Conservation (phyloP, 805 yeast genomes). For the Brettanomyces sp. region DNA sequence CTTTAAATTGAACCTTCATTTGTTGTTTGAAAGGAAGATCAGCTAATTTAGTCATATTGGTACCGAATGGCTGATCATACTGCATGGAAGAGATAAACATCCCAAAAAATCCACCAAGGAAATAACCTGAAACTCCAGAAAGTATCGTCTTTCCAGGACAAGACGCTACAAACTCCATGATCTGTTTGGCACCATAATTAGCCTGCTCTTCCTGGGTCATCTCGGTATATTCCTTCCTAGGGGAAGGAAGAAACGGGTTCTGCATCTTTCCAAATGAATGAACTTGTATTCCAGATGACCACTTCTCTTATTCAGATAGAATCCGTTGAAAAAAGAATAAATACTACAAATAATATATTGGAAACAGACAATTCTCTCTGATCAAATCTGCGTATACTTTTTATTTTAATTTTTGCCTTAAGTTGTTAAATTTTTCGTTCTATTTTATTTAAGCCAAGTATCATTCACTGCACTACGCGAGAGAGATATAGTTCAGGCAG, state of each 20-base stretch:
- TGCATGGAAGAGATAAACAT: slow-evolving; percentile 88
- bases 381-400: too few species aligned
- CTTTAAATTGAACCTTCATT: slow-evolving; percentile 80
- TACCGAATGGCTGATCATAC: slow-evolving; percentile 69
- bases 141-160: slow-evolving; percentile 92
- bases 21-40: slow-evolving; percentile 90
- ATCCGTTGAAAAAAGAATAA: too few species aligned
- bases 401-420: too few species aligned
- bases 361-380: too few species aligned
- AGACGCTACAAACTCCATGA: slow-evolving; percentile 78
- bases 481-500: too few species aligned
- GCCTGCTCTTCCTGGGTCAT: slow-evolving; percentile 92
- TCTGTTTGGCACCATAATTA: slow-evolving; percentile 74
- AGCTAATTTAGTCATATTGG: slow-evolving; percentile 37
- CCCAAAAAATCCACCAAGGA: slow-evolving; percentile 92
- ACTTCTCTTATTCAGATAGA: too few species aligned
- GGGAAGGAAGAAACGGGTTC: slow-evolving; percentile 30
- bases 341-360: too few species aligned
- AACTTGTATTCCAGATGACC: too few species aligned
- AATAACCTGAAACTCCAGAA: slow-evolving; percentile 92
- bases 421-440: too few species aligned
- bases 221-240: slow-evolving; percentile 46
- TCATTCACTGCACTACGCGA: too few species aligned
- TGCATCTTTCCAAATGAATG: slow-evolving; percentile 11
- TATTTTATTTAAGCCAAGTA: too few species aligned